Evolutionary conservation across 2,329 filamentous ascomycete genomes (phyloP), one percentile per base, ranked within the genome.

Genomic region (Xylariaceae sp.): DNA sequence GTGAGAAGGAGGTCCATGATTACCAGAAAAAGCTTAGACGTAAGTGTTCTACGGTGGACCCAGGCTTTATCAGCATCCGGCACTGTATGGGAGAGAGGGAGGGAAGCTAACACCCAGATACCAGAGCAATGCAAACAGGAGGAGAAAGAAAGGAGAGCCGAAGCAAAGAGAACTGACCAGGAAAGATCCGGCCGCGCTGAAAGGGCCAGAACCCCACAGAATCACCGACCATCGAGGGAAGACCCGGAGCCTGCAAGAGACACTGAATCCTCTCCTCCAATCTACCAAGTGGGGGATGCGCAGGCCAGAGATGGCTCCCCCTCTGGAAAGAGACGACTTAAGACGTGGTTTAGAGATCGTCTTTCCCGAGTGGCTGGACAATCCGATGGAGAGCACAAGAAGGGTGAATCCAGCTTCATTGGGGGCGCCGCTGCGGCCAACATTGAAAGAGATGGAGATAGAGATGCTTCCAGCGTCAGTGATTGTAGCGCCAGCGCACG

Each of bases 1-100:
- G 70, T 9, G 71, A 76, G 33, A 70, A 63, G 43, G 74, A 79
- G 55, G 57, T 72, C 3, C 71, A 72, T 37, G 71, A 75, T 4
- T 68, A 72, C 12, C 64, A 69, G 27, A 73, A 67, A 53, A 73
- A 72, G 47, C 52, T 76, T 12, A 83, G 73, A 58, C 74, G 83
- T 85, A 60, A 59, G 76, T n/a, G n/a, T 48, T 13, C 21, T 13
- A 9, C 17, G 1, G 19, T 23, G 30, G 3, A 15, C 17, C 21
- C 3, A 21, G 14, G 9, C 32, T 8, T 24, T 13, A 3, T 24
- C 9, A n/a, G n/a, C n/a, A n/a, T n/a, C n/a, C n/a, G n/a, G 9
- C 12, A 19, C 21, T 9, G 8, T 16, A 12, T 19, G 4, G 21
- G 11, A 24, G 7, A 24, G 21, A 7, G 21, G 21, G 21, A 6